A percentile compares a stretch with the other conserved stretches of the same genome.
These are phyloP conservation scores for Cercospora nicotianae DNA, from an alignment of 2,329 filamentous ascomycete species.

Conservation along the genomic window DNA sequence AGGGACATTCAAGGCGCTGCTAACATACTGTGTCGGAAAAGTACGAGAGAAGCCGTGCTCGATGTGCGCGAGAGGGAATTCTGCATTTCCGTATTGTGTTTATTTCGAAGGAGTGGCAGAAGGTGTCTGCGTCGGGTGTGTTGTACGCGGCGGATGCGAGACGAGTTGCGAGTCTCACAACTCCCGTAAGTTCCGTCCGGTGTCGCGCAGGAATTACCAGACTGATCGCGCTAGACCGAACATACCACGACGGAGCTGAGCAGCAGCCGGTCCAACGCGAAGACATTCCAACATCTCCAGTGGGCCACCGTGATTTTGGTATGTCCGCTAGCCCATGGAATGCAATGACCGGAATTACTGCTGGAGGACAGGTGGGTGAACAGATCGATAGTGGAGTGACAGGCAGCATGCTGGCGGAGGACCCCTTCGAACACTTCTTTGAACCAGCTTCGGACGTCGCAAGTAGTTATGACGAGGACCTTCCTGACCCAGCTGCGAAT, in stretches of 20 bases:
- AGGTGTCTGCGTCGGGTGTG: background rate
- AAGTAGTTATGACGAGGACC: background rate
- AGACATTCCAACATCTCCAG: too few species aligned
- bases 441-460: background rate
- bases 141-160: background rate
- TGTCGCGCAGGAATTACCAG: too few species aligned
- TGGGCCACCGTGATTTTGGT: too few species aligned
- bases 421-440: too few species aligned
- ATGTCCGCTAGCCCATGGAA: too few species aligned
- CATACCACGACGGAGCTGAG: too few species aligned
- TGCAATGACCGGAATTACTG: too few species aligned
- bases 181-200: background rate
- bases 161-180: background rate
- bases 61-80: background rate
- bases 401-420: too few species aligned
- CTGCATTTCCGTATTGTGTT: background rate
- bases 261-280: too few species aligned
- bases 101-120: background rate
- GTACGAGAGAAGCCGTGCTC: background rate
- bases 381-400: too few species aligned
- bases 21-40: conserved; percentile 8
- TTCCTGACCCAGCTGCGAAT: background rate
- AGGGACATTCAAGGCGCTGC: background rate
- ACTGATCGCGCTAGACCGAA: too few species aligned
- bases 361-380: too few species aligned